Base-by-base conservation (phyloP, 768 basidiomycete genomes). In the Postia placenta region DNA sequence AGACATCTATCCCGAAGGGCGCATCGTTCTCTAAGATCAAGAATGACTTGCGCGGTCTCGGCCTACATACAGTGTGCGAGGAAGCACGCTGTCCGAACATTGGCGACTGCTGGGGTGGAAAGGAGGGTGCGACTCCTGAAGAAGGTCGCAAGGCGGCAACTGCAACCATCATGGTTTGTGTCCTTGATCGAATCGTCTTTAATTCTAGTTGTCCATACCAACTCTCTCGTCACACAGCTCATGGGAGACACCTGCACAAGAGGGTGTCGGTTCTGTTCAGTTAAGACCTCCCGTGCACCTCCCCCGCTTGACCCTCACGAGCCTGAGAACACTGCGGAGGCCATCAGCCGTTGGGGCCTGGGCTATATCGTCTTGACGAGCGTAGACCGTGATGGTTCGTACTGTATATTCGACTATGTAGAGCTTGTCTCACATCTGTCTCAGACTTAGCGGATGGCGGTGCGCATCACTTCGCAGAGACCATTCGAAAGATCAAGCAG, bases 161-260 rank as follows among this genome's bases (percentile, higher is more conserved):
- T 5, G 96, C 96, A 11, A 99, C 96, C 2, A 99, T 99, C 64
- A 98, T 99, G 96, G 94, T 91, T 27, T 39, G 46, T 30, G 23
- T 15, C n/a, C n/a, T n/a, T n/a, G n/a, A n/a, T n/a, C n/a, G 14
- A 43, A 42, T 4, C 27, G 9, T 7, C n/a, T n/a, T n/a, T n/a
- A n/a, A n/a, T n/a, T n/a, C n/a, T n/a, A n/a, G n/a, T n/a, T n/a
- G n/a, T n/a, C n/a, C n/a, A n/a, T n/a, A n/a, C n/a, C n/a, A n/a
- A n/a, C n/a, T n/a, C n/a, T n/a, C n/a, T n/a, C n/a, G n/a, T n/a
- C n/a, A n/a, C 27, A 38, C 56, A 98, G 94, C 72, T 99, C 12
- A 98, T 99, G 96, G 96, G 96, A 7, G 95, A 98, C 69, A 96
- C 92, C 12, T 99, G 96, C 63, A 99, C 96, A 28, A 83, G 96